Evolutionary conservation across 2,329 filamentous ascomycete genomes (phyloP).

Genomic region (Simplicillium sp.): DNA sequence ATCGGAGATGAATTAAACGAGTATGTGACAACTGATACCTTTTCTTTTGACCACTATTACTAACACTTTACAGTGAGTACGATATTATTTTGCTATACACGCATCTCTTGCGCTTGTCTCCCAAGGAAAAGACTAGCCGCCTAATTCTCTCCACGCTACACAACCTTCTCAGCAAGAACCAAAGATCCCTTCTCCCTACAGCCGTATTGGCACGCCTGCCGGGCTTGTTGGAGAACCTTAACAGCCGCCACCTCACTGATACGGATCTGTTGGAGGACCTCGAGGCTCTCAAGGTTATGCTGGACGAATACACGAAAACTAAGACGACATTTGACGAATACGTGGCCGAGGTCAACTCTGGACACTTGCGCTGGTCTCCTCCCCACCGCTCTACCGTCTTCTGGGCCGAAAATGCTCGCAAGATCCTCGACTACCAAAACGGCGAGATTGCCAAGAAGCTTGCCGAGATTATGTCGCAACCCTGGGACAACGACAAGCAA

Average conservation of each 20-base stretch:
- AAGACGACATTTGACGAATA: constrained; percentile 83
- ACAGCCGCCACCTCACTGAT: constrained; percentile 53
- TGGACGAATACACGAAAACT: constrained; percentile 59
- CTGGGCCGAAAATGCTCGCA: constrained; percentile 84
- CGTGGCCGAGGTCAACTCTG: constrained; percentile 73
- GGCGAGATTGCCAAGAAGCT: constrained; percentile 71
- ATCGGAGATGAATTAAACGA: constrained; percentile 72
- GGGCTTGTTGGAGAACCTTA: constrained; percentile 52
- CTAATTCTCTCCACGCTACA: constrained; percentile 81
- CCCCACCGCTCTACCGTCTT: constrained; percentile 80
- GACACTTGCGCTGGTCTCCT: constrained; percentile 86
- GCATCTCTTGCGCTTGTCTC: constrained; percentile 83
- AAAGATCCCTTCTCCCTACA: constrained; percentile 67
- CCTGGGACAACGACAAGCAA: constrained; percentile 73
- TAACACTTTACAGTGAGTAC: constrained; percentile 59
- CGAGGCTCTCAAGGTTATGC: constrained; percentile 48
- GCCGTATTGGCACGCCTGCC: constrained; percentile 81
- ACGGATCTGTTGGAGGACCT: constrained; percentile 56
- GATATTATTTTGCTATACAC: constrained; percentile 87
- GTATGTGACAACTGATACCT: constrained; percentile 40
- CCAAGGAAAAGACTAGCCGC: constrained; percentile 96
- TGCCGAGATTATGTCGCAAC: constrained; percentile 69
- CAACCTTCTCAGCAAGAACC: constrained; percentile 67
- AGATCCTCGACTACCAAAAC: constrained; percentile 75
- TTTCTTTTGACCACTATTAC: not conserved